Conservation (phyloP, 225 moss, liverwort and hornwort genomes). For the Straminergon stramineum region DNA sequence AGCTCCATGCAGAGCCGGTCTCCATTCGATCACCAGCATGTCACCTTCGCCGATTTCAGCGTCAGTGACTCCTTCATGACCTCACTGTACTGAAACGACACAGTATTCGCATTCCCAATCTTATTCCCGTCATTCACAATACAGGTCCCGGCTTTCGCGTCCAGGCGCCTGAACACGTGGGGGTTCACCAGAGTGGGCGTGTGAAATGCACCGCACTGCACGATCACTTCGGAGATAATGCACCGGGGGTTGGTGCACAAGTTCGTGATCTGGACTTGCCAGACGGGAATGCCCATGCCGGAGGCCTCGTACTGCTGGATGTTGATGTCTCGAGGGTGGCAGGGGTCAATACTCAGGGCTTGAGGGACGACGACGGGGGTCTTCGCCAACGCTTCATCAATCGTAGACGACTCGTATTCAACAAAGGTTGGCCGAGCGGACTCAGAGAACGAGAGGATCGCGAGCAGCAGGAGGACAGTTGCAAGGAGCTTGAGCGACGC, state of each 20-base stretch:
- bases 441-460: neutral
- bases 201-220: conserved; percentile 2
- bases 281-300: neutral
- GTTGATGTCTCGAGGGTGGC: neutral
- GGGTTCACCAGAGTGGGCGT: conserved; percentile 8
- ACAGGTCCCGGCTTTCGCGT: neutral
- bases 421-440: neutral
- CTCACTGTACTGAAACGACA: conserved; percentile 4
- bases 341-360: neutral
- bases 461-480: neutral
- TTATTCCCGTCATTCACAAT: neutral
- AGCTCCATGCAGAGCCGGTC: neutral
- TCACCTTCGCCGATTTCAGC: conserved; percentile 1
- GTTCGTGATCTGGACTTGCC: conserved; percentile 2
- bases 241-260: neutral
- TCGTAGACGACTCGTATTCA: neutral
- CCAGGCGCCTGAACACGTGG: neutral
- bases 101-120: neutral
- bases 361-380: neutral
- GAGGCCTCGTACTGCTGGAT: neutral
- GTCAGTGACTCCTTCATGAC: neutral
- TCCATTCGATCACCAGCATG: neutral
- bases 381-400: no score
- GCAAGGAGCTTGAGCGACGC: neutral
- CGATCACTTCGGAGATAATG: neutral